Conservation (phyloP, 2,329 filamentous ascomycete genomes). For the Venturia pyrina region DNA sequence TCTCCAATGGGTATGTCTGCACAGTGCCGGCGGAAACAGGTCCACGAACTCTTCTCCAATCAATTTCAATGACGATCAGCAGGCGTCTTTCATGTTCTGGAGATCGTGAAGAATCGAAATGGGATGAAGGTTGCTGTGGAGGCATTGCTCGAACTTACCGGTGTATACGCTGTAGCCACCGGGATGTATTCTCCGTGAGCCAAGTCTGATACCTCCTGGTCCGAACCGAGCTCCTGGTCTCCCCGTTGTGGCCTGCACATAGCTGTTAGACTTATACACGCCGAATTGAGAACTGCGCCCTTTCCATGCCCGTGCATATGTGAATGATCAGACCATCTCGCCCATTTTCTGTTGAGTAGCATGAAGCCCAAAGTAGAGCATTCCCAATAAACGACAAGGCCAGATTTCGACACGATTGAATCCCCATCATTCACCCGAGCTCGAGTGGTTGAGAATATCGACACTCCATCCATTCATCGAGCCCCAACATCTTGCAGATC, state of each 20-base stretch:
- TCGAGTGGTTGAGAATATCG: neutral
- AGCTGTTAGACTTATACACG: neutral
- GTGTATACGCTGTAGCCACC: conserved; percentile 40
- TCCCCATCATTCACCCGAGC: neutral
- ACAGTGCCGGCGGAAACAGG: neutral
- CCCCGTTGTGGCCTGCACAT: conserved; percentile 36
- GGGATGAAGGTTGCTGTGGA: no score
- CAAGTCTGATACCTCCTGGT: conserved; percentile 40
- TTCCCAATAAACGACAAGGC: neutral
- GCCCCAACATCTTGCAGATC: neutral
- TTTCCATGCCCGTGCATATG: neutral
- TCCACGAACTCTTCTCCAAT: neutral
- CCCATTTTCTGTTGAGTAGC: neutral
- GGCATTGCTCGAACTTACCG: conserved; percentile 22
- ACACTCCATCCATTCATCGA: neutral
- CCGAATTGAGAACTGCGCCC: neutral
- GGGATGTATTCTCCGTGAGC: conserved; percentile 38
- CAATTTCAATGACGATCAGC: no score
- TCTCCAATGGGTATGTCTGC: neutral
- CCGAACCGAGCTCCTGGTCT: conserved; percentile 44
- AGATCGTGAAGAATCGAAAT: neutral
- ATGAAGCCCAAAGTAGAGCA: neutral
- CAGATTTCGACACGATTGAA: neutral
- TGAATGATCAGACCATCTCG: neutral
- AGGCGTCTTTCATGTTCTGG: neutral